Base-by-base conservation (phyloP, 1,284 basidiomycete genomes). In the Ceratobasidium sp. region DNA sequence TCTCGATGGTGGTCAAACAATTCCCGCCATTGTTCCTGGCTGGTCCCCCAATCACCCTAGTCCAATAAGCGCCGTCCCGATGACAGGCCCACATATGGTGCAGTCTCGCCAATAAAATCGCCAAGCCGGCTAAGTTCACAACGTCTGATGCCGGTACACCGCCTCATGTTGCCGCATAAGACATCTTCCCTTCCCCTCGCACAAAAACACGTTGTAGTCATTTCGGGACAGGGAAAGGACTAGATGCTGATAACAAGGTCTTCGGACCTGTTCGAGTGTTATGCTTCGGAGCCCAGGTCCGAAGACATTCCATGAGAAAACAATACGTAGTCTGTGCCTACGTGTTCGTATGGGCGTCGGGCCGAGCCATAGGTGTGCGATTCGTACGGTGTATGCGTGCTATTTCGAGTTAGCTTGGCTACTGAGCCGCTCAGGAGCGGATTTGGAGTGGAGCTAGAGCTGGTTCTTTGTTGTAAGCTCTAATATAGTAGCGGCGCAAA, bases 251-350 rank as follows among this genome's bases (percentile, higher is more conserved):
- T 51, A 20, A 51, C 49, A 51, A 20, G 49, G 44, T 13, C 44
- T 46, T 12, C 18, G 49, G 10, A n/a, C 23, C 56, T 60, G 23
- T 55, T 12, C 10, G 60, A 28, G 13, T 61, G 10, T 23, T n/a
- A n/a, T n/a, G n/a, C 12, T 63, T 63, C 61, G 61, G 61, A 46
- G 39, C 46, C 61, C 42, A 46, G 42, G 40, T 20, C 40, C 61
- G 40, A 46, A 64, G 28, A 28, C 18, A n/a, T 40, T 61, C 33
- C 33, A 28, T 33, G 33, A 5, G 15, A 33, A 33, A 61, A 61
- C 33, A 20, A 12, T 61, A 20, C 18, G 60, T 12, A 51, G 3
- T 7, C 49, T 20, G 26, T 33, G 56, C n/a, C 40, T 64, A 64
- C 61, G 61, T 64, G 40, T 64, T 42, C 61, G 13, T 13, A 7